A percentile compares a stretch with the other conserved stretches of the same genome.
phyloP scores from a whole-genome alignment of 2,329 filamentous ascomycete genomes.

The Cytospora paraplurivora region DNA sequence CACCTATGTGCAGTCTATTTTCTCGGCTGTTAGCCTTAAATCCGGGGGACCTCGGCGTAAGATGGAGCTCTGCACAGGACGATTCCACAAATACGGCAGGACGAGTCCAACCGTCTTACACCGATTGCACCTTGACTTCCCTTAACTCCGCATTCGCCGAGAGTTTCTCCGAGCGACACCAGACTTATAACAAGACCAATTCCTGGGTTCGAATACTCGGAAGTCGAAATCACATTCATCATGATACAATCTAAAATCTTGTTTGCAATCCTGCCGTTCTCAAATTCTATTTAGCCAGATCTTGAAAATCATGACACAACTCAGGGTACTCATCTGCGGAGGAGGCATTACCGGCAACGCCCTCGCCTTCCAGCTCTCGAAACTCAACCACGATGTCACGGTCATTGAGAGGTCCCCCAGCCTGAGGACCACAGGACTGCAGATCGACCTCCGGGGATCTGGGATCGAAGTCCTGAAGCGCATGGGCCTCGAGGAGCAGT shows the following conservation, averaged over 20 bases:
- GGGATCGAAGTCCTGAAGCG: constrained; percentile 43
- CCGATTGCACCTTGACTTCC: not conserved
- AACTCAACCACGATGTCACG: constrained; percentile 42
- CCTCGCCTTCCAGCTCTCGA: constrained; percentile 45
- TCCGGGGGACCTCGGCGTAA: too few relatives aligned
- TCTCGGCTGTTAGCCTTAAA: too few relatives aligned
- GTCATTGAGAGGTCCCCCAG: constrained; percentile 45
- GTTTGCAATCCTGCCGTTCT: too few relatives aligned
- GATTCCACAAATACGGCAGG: not conserved
- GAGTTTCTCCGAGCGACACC: not conserved
- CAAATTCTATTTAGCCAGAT: not conserved
- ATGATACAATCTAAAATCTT: too few relatives aligned
- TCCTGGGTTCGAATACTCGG: too few relatives aligned
- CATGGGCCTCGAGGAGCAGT: constrained; percentile 43
- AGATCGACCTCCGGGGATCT: constrained; percentile 49
- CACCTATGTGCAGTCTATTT: too few relatives aligned
- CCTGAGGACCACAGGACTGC: constrained; percentile 45
- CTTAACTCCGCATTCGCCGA: not conserved
- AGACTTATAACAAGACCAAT: too few relatives aligned
- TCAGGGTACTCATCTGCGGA: constrained; percentile 52
- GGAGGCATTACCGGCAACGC: constrained; percentile 49
- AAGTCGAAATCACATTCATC: too few relatives aligned
- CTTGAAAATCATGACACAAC: constrained; percentile 32
- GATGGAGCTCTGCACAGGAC: too few relatives aligned
- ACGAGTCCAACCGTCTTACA: not conserved